phyloP scores from a whole-genome alignment of 75 land plant genomes.

The Pseudotsuga menziesii region DNA sequence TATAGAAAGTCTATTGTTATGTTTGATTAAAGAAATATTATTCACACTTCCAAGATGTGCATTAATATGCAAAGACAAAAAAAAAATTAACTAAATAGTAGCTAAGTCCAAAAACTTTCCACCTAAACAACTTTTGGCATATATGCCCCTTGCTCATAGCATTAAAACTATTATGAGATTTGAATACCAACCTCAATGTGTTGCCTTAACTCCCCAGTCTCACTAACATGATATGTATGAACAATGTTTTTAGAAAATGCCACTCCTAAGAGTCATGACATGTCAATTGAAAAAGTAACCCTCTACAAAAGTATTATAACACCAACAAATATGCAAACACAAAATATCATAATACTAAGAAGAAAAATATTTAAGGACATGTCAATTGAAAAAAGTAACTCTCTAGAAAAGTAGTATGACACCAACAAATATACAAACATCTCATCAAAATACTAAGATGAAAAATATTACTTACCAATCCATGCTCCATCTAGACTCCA shows the following conservation, averaged over 20 bases:
- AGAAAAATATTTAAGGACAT: no score
- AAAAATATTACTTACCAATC: slow-evolving; percentile 8
- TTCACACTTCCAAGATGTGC: slow-evolving; percentile 75
- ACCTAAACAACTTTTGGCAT: no score
- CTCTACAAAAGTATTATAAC: no score
- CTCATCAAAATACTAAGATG: not conserved
- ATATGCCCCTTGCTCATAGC: not conserved
- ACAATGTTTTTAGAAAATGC: not conserved
- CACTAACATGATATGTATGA: not conserved
- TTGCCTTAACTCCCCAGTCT: not conserved
- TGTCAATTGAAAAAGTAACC: no score
- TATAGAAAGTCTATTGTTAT: slow-evolving; percentile 49
- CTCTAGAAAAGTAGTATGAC: no score
- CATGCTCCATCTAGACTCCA: slow-evolving; percentile 25
- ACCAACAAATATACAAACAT: no score
- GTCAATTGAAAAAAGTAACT: no score
- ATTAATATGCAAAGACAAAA: slow-evolving; percentile 40
- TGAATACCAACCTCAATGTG: not conserved
- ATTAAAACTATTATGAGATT: not conserved
- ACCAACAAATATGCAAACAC: no score
- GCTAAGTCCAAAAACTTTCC: no score
- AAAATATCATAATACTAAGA: no score
- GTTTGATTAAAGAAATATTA: slow-evolving; percentile 64
- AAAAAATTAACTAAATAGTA: not conserved
- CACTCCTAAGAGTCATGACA: not conserved